These are phyloP conservation scores for Colletotrichum kahawae DNA, from an alignment of 2,329 filamentous ascomycete genomes.

Conservation along the genomic window DNA sequence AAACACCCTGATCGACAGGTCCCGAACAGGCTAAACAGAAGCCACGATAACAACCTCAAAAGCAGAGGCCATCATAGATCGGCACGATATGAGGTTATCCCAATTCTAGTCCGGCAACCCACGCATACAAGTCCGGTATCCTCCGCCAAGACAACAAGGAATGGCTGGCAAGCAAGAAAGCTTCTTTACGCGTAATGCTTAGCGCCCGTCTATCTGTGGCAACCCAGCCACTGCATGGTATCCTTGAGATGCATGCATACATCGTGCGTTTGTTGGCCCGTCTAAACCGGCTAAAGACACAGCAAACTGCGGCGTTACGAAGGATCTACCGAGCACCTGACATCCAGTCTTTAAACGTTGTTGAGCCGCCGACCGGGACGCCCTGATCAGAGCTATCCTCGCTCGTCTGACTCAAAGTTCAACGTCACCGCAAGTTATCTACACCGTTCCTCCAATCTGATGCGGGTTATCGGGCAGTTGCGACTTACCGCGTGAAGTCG, in stretches of 20 bases:
- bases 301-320: background rate
- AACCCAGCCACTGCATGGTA: background rate
- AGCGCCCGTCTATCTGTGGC: background rate
- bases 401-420: background rate
- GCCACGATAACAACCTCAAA: background rate
- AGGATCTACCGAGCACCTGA: background rate
- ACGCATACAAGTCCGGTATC: background rate
- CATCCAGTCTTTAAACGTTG: background rate
- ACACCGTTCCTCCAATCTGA: background rate
- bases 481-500: background rate
- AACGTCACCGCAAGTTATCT: background rate
- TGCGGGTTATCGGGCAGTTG: background rate
- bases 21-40: background rate
- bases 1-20: background rate
- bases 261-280: background rate
- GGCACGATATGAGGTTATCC: background rate
- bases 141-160: background rate
- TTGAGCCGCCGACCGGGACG: background rate
- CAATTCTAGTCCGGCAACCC: background rate
- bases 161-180: background rate
- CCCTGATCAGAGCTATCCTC: background rate
- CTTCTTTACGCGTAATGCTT: background rate
- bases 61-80: background rate
- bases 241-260: background rate
- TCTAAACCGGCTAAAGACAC: background rate